Evolutionary conservation across 139 green algal genomes (phyloP), one percentile per base, ranked within the genome.

Genomic region (Chlorella sp.): DNA sequence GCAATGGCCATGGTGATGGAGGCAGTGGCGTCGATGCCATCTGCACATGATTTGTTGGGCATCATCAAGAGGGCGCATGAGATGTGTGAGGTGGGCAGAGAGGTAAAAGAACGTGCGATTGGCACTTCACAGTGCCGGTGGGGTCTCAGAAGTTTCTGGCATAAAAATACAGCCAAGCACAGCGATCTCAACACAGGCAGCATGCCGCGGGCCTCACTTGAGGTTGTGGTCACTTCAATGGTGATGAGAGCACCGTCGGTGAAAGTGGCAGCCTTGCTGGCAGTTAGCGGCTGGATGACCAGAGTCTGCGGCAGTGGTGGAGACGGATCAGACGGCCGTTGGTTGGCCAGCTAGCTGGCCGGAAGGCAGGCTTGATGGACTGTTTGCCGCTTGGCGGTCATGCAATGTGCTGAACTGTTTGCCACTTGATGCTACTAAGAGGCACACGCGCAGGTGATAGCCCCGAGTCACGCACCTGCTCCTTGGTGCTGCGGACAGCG

Each of bases 1-100:
- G 64, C 83, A 14, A 87, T 79, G 83, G 83, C 36, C 24, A 87
- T 64, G 4, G 61, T 32, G 64, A 87, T 79, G 36, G 34, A 79
- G 36, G 83, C 64, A 11, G 37, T 64, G 22, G 83, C 83, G 37
- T 21, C 42, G 61, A 64, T 79, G 64, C 64, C 83, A 36, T 79
- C 83, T 83, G 77, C 77, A 83, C 48, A 57, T 5, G 77, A 9
- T 37, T 34, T 36, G 24, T 26, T 42, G 22, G 22, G 5, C 48
- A 60, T 16, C 37, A 37, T 19, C 36, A 11, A 2, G 18, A 82
- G 36, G 37, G 36, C 2, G 18, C 28, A 18, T 79, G 71, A 21
- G 64, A 2, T 71, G 64, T 5, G 2, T 4, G 64, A 4, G 22
- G 64, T 4, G 21, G 24, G 64, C 21, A 71, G 11, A 71, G 21